Conservation (phyloP, 495 filamentous ascomycete genomes). For the Rhypophila decipiens region DNA sequence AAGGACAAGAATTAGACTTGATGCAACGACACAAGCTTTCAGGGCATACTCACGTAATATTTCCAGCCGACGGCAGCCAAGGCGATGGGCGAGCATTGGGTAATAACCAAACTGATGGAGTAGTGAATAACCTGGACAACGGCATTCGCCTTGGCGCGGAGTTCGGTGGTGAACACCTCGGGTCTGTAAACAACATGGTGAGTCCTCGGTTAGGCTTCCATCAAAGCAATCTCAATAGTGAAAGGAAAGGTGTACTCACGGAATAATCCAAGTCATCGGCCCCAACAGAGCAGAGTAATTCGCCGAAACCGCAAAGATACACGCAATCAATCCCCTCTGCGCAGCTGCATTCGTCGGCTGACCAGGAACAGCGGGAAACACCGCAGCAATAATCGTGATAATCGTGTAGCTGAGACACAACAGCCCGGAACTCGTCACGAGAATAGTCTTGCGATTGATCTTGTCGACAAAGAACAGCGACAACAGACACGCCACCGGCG, state of each 20-base stretch:
- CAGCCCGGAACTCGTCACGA: slow-evolving; percentile 45
- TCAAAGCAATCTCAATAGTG: background rate
- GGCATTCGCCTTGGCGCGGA: slow-evolving; percentile 47
- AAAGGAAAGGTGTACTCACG: slow-evolving; percentile 13
- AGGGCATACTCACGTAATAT: slow-evolving; percentile 34
- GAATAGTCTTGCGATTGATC: slow-evolving; percentile 45
- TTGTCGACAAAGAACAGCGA: slow-evolving; percentile 49
- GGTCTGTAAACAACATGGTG: slow-evolving; percentile 25
- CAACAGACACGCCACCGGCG: slow-evolving; percentile 43
- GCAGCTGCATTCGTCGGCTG: slow-evolving; percentile 29
- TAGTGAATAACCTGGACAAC: slow-evolving; percentile 49
- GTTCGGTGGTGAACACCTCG: slow-evolving; percentile 53
- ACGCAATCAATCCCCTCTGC: slow-evolving; percentile 47
- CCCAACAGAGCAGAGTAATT: slow-evolving; percentile 50
- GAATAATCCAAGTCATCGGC: slow-evolving; percentile 51
- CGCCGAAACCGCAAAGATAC: slow-evolving; percentile 53
- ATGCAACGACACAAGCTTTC: too few relatives aligned
- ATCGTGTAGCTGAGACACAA: slow-evolving; percentile 37
- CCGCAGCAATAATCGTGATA: slow-evolving; percentile 44
- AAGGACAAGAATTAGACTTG: too few relatives aligned
- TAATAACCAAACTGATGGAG: slow-evolving; percentile 48
- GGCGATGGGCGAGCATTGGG: slow-evolving; percentile 50
- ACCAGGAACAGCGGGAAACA: slow-evolving; percentile 34
- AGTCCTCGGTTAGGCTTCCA: background rate
- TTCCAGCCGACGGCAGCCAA: slow-evolving; percentile 40